Conservation (phyloP, 177 flowering plant genomes). For the Tripterygium wilfordii region DNA sequence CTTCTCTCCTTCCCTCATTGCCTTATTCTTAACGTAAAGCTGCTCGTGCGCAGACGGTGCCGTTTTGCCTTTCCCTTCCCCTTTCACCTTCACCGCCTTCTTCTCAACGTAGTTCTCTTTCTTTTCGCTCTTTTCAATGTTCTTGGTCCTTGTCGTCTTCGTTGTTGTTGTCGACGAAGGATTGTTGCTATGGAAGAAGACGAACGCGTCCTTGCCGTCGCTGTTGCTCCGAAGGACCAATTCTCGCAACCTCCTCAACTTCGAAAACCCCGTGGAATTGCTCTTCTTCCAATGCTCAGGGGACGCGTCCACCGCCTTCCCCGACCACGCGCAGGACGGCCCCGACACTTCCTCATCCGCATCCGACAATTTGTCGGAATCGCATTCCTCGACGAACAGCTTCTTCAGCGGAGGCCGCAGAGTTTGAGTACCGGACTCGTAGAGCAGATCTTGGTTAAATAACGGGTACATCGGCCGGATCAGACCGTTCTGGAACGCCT, state of each 20-base stretch:
- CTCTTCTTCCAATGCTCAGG: constrained; percentile 40
- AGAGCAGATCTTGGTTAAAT: constrained; percentile 19
- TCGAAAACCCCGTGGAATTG: constrained; percentile 56
- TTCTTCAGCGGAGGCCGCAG: constrained; percentile 36
- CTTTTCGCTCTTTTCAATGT: background rate
- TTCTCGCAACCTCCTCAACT: constrained; percentile 42
- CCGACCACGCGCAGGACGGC: constrained; percentile 34
- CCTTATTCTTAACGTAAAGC: constrained; percentile 29
- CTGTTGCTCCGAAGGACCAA: constrained; percentile 36
- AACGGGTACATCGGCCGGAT: constrained; percentile 36
- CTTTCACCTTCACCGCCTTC: background rate
- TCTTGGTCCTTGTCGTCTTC: background rate
- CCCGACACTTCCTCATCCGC: constrained; percentile 15
- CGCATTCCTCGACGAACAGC: constrained; percentile 20
- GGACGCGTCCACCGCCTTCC: constrained; percentile 17
- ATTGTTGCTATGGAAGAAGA: constrained; percentile 17
- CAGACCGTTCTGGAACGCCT: constrained; percentile 30
- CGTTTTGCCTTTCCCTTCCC: constrained; percentile 1
- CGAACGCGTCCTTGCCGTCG: constrained; percentile 59
- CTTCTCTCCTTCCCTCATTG: constrained; percentile 18
- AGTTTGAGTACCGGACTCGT: no score
- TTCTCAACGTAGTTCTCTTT: constrained; percentile 7
- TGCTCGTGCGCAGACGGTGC: constrained; percentile 27
- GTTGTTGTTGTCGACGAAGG: no score
- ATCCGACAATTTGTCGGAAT: constrained; percentile 1